Evolutionary conservation across 768 basidiomycete genomes (phyloP).

Genomic region (Trametes punicea): DNA sequence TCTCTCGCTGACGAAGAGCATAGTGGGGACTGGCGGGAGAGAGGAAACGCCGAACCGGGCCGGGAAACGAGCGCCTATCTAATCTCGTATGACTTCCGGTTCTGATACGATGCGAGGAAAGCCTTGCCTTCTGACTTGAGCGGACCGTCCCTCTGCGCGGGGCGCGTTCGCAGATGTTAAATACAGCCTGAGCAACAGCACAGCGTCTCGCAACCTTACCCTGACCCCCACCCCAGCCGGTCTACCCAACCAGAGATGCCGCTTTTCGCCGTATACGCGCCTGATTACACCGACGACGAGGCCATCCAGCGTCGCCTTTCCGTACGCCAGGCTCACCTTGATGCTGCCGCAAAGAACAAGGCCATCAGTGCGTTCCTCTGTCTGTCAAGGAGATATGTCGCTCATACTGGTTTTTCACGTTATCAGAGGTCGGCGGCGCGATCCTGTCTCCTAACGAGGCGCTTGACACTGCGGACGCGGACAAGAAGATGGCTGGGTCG

Average conservation of each 20-base stretch:
- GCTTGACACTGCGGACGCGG: constrained; percentile 26
- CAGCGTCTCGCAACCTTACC: neutral
- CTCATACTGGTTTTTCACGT: neutral
- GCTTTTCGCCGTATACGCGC: constrained; percentile 59
- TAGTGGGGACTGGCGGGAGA: neutral
- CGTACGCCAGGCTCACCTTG: constrained; percentile 53
- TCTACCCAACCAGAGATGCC: neutral
- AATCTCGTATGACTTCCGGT: neutral
- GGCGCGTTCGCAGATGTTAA: neutral
- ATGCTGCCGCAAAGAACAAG: constrained; percentile 38
- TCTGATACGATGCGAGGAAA: neutral
- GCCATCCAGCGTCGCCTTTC: constrained; percentile 56
- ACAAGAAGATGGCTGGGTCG: constrained; percentile 59
- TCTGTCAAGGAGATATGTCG: neutral
- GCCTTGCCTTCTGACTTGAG: neutral
- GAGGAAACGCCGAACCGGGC: neutral
- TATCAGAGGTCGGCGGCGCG: constrained; percentile 22
- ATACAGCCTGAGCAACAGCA: neutral
- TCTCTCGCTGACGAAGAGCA: constrained; percentile 9
- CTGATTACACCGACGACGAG: constrained; percentile 59
- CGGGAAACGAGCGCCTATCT: constrained; percentile 2
- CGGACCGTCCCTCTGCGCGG: constrained; percentile 1
- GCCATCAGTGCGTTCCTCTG: constrained; percentile 43
- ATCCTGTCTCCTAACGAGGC: constrained; percentile 21
- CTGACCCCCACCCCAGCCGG: neutral